A percentile compares a stretch with the other conserved stretches of the same genome.
Conservation (phyloP, 164 flowering plant species). For the Liriodendron chinense region DNA sequence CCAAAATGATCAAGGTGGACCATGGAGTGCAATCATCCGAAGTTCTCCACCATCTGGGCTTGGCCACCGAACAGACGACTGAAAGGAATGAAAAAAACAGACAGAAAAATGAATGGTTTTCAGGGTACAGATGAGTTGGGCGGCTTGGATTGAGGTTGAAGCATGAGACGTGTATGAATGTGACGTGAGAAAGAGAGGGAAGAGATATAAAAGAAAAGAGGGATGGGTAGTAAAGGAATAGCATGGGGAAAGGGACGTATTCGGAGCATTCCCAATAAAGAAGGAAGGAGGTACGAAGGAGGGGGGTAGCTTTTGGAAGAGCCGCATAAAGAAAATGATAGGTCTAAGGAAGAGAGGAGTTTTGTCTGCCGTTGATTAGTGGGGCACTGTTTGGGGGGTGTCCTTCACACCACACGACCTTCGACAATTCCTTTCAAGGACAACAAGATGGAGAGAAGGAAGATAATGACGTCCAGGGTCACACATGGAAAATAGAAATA, state of each 20-base stretch:
- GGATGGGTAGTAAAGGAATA: background rate
- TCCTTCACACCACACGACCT: background rate
- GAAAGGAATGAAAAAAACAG: background rate
- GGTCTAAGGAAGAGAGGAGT: background rate
- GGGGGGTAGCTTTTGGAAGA: background rate
- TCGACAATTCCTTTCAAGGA: background rate
- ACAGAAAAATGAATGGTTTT: background rate
- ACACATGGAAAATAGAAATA: too few species aligned
- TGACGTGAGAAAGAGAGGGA: background rate
- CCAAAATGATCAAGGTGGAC: background rate
- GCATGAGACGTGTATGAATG: background rate
- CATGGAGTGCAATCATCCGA: background rate
- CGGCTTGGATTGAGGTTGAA: background rate
- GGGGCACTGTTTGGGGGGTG: background rate
- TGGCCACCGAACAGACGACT: background rate
- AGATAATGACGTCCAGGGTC: too few species aligned
- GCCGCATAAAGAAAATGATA: background rate
- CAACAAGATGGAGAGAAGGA: background rate
- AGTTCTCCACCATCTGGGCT: background rate
- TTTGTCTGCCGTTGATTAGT: background rate
- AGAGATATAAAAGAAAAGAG: background rate
- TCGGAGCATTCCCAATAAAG: background rate
- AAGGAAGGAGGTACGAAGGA: background rate
- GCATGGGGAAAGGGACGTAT: background rate
- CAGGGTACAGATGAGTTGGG: background rate